phyloP scores from a whole-genome alignment of 1,284 basidiomycete genomes.

The Phlebopus sp. region DNA sequence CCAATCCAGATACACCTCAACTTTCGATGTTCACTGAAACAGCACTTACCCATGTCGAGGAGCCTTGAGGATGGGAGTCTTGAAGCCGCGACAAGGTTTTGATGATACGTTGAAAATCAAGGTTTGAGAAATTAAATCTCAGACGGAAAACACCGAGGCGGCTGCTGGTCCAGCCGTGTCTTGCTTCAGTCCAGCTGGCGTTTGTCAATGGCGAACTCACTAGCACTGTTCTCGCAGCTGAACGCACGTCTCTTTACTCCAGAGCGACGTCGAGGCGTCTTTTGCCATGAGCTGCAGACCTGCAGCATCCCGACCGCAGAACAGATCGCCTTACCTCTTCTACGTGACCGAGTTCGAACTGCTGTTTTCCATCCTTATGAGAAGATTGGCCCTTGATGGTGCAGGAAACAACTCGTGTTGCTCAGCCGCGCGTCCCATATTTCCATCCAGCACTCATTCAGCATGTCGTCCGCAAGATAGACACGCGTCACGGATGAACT shows the following conservation, averaged over 20 bases:
- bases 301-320: too few relatives aligned
- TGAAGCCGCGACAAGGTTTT: slow-evolving; percentile 13
- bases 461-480: slow-evolving; percentile 2
- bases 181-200: too few relatives aligned
- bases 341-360: neutral
- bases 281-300: too few relatives aligned
- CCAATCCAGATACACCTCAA: slow-evolving; percentile 11
- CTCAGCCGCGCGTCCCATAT: too few relatives aligned
- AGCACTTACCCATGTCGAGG: slow-evolving; percentile 55
- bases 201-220: too few relatives aligned
- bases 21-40: slow-evolving; percentile 10
- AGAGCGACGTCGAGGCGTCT: too few relatives aligned
- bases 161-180: too few relatives aligned
- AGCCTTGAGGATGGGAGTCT: slow-evolving; percentile 34
- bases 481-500: neutral
- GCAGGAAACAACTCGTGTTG: too few relatives aligned
- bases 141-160: slow-evolving; percentile 24
- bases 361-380: too few relatives aligned
- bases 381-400: too few relatives aligned
- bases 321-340: neutral
- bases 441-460: neutral
- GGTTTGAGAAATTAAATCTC: slow-evolving; percentile 26
- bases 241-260: too few relatives aligned
- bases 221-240: too few relatives aligned
- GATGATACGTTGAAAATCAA: slow-evolving; percentile 35